Evolutionary conservation across 169 alveolate species (phyloP).

Genomic region (Plasmodium sp.): DNA sequence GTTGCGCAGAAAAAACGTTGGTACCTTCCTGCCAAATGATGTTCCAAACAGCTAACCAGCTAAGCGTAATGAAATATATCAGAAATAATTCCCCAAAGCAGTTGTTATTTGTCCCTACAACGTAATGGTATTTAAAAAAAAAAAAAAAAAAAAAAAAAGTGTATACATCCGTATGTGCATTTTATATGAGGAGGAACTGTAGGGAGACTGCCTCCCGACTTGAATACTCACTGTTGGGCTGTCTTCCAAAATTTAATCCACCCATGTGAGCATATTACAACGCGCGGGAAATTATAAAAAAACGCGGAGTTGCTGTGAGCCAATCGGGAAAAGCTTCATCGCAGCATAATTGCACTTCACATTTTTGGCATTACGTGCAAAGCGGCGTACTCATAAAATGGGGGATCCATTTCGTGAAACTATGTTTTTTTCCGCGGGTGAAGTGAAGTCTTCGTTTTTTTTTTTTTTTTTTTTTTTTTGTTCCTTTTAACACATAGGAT

Average conservation of each 20-base stretch:
- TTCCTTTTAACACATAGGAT: neutral
- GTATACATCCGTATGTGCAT: neutral
- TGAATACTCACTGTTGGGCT: neutral
- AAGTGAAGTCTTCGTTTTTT: too few relatives aligned
- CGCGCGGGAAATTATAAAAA: neutral
- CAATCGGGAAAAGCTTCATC: neutral
- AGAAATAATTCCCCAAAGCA: neutral
- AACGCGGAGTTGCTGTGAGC: neutral
- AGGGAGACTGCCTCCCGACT: neutral
- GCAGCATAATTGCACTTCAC: neutral
- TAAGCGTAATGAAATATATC: neutral
- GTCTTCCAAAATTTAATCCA: neutral
- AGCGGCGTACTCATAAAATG: neutral
- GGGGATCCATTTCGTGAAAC: neutral
- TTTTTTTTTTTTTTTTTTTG: too few relatives aligned
- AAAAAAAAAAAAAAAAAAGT: neutral
- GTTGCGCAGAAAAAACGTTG: neutral
- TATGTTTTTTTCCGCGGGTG: neutral
- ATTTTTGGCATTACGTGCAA: neutral
- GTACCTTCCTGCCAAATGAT: neutral
- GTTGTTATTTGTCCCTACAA: neutral
- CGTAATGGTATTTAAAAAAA: neutral
- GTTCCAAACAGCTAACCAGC: neutral
- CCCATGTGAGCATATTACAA: neutral
- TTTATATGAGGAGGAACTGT: neutral